Conservation (phyloP, 1,139 yeast species). For the Diutina rugosa region DNA sequence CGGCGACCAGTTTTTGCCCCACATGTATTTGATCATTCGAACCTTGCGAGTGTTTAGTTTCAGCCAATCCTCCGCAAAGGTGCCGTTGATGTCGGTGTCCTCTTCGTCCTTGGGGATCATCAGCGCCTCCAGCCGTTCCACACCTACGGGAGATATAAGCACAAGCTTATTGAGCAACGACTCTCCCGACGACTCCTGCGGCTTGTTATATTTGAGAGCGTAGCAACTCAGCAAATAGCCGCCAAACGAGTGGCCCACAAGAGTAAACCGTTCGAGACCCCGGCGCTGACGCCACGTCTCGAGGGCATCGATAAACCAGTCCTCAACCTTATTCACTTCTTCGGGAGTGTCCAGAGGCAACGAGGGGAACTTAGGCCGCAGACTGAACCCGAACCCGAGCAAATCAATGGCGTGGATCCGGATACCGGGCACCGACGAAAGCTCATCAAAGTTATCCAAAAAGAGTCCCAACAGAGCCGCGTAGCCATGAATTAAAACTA, state of each 20-base stretch:
- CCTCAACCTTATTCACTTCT: conserved; percentile 35
- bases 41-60: conserved; percentile 3
- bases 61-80: not conserved
- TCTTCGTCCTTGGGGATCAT: conserved; percentile 12
- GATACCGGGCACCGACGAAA: conserved; percentile 28
- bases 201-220: conserved; percentile 44
- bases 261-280: conserved; percentile 43
- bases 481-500: conserved; percentile 34
- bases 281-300: conserved; percentile 69
- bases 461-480: conserved; percentile 35
- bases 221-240: conserved; percentile 78
- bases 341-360: conserved; percentile 18
- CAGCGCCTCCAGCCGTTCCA: conserved; percentile 19
- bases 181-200: not conserved
- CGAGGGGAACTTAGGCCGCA: conserved; percentile 28
- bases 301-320: conserved; percentile 68
- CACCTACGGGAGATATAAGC: conserved; percentile 33
- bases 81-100: conserved; percentile 4
- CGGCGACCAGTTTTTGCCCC: conserved; percentile 28
- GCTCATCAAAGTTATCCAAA: conserved; percentile 24
- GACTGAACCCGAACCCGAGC: conserved; percentile 31
- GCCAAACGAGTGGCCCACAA: conserved; percentile 89
- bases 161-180: conserved; percentile 11
- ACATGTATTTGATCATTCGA: conserved; percentile 14
- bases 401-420: conserved; percentile 33